Evolutionary conservation across 306 rosid species (phyloP), one percentile per base, ranked within the genome.

Genomic region (Urtica urens): DNA sequence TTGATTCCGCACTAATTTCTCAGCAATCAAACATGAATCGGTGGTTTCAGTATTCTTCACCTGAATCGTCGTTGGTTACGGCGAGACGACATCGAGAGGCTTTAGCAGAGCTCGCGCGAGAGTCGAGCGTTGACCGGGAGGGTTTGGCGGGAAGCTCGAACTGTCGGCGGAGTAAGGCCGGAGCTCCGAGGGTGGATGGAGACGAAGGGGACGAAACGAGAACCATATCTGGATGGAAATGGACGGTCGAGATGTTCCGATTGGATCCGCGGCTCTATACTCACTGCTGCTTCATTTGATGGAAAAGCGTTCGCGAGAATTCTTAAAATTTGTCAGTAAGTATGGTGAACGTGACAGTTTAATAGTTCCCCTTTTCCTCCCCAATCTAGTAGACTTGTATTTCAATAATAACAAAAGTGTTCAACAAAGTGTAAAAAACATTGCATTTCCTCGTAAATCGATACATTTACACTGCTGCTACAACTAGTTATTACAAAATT

Each of bases 121-220:
- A 65, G 4, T 10, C 59, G 64, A 60, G 47, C 10, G 79, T 26
- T 50, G 87, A 28, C 34, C 33, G 51, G 42, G 50, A 74, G 2
- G 58, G 49, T 57, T 57, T 63, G 77, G 85, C 79, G 73, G 83
- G 79, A 71, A 50, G 50, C 8, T 46, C 21, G 35, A 38, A 31
- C 59, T 31, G 38, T 42, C 44, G 48, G 12, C 26, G 34, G 71
- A 26, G 44, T 31, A 33, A 28, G 45, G 61, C 20, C 8, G 44
- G 23, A 38, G 59, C 17, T 7, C 19, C 10, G 18, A 57, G 15
- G 31, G 60, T 34, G 34, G 67, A 58, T 63, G 75, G 42, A 25
- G 50, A 58, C 59, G 10, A 57, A 58, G 54, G 61, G 38, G 57
- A 43, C 41, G 69, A 23, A 33, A 77, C 61, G 38, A 66, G 51